These are phyloP conservation scores for Malassezia japonica DNA, from an alignment of 1,284 basidiomycete genomes.

Conservation along the genomic window DNA sequence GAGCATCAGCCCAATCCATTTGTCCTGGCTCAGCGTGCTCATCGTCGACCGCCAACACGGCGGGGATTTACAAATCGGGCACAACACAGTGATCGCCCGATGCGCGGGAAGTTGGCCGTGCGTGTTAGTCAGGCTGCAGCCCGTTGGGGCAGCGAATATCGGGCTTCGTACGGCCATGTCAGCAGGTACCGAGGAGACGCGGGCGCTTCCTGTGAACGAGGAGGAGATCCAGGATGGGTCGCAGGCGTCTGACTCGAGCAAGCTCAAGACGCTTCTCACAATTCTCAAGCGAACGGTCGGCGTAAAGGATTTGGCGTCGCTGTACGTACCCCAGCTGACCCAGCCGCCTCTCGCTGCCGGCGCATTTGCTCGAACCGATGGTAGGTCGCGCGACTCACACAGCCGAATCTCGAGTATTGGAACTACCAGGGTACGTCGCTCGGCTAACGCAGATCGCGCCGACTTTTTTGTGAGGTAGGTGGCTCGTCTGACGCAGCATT, in stretches of 20 bases:
- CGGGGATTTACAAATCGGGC: no score
- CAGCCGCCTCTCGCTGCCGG: slow-evolving; percentile 39
- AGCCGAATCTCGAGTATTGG: slow-evolving; percentile 47
- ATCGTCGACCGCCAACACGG: neutral
- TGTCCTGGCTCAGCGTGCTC: slow-evolving; percentile 35
- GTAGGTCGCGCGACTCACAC: slow-evolving; percentile 1
- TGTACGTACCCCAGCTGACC: slow-evolving; percentile 10
- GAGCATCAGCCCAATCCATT: slow-evolving; percentile 45
- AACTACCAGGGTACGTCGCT: no score
- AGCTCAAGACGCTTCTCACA: slow-evolving; percentile 40
- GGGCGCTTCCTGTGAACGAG: no score
- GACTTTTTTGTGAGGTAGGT: slow-evolving; percentile 74
- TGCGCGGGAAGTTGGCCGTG: no score
- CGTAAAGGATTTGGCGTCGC: slow-evolving; percentile 44
- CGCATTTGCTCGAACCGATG: slow-evolving; percentile 42
- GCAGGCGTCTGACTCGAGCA: slow-evolving; percentile 26
- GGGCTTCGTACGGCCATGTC: no score
- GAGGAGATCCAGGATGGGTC: neutral
- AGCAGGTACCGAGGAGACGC: neutral
- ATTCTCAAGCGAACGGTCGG: slow-evolving; percentile 44
- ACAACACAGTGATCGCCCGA: no score
- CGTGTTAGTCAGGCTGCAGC: neutral
- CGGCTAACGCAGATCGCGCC: no score
- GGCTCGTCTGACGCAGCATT: slow-evolving; percentile 52
- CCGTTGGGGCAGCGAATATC: no score